A percentile compares a stretch with the other conserved stretches of the same genome.
Evolutionary conservation across 495 filamentous ascomycete species (phyloP).

Genomic region (Platismatia glauca): DNA sequence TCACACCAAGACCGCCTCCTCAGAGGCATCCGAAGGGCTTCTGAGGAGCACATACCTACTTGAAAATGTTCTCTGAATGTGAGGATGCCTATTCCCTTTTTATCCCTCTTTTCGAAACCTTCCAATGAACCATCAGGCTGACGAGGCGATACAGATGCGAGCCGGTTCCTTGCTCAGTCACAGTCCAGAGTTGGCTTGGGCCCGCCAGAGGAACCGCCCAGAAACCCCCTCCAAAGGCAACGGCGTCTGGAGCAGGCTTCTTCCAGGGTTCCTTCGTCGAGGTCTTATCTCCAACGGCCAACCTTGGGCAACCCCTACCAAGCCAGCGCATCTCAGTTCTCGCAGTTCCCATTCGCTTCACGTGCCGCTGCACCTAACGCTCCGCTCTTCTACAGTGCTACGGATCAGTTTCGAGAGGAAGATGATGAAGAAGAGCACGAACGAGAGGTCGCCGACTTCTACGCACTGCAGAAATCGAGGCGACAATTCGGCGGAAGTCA

Average conservation of each 20-base stretch:
- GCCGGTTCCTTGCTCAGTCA: conserved; percentile 92
- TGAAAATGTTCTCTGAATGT: conserved; percentile 94
- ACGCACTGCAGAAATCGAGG: conserved; percentile 80
- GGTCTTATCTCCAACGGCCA: conserved; percentile 42
- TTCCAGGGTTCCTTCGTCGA: conserved; percentile 39
- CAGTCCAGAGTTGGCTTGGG: conserved; percentile 71
- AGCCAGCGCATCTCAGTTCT: conserved; percentile 52
- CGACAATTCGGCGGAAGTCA: conserved; percentile 75
- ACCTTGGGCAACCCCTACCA: conserved; percentile 64
- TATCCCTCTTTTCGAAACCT: conserved; percentile 18
- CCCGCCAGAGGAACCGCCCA: conserved; percentile 49
- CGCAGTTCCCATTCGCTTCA: conserved; percentile 69
- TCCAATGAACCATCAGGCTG: conserved; percentile 3
- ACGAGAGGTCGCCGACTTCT: conserved; percentile 85
- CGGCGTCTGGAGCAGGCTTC: conserved; percentile 34
- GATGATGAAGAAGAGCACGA: conserved; percentile 88
- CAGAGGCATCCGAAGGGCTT: background rate
- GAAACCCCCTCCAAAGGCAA: conserved; percentile 41
- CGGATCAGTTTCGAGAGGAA: conserved; percentile 75
- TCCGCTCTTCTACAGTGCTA: conserved; percentile 84
- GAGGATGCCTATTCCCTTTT: conserved; percentile 34
- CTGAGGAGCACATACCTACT: background rate
- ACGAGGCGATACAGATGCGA: conserved; percentile 62
- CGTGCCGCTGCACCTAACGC: conserved; percentile 62
- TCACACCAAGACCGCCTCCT: conserved; percentile 3